Evolutionary conservation across 495 filamentous ascomycete genomes (phyloP).

Genomic region (Extremus antarcticus): DNA sequence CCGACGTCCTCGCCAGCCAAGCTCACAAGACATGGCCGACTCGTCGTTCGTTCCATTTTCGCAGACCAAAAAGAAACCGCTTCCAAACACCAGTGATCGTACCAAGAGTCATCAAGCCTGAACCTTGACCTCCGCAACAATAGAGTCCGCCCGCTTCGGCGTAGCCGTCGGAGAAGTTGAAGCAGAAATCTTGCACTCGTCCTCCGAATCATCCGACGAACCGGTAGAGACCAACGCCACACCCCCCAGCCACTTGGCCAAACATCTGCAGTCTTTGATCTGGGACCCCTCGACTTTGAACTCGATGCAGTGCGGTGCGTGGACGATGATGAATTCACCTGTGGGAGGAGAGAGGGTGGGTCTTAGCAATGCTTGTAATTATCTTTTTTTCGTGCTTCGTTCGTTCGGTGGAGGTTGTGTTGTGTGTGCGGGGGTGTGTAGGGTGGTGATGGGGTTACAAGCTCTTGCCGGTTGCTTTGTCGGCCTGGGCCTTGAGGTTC

Average conservation of each 20-base stretch:
- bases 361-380: neutral
- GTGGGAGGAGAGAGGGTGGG: neutral
- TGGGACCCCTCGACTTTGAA: neutral
- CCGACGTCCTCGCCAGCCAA: neutral
- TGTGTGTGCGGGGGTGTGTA: neutral
- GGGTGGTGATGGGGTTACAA: neutral
- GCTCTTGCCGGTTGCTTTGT: slow-evolving; percentile 37
- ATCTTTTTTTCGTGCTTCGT: neutral
- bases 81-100: neutral
- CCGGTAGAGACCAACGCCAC: no score
- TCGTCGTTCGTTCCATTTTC: neutral
- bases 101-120: neutral
- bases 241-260: neutral
- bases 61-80: neutral
- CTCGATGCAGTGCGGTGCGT: neutral
- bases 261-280: neutral
- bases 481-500: slow-evolving; percentile 83
- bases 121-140: neutral
- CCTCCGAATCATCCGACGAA: no score
- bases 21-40: neutral
- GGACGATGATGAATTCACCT: neutral
- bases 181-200: no score
- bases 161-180: neutral
- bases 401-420: neutral
- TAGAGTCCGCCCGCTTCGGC: neutral